Evolutionary conservation across 495 filamentous ascomycete genomes (phyloP), one percentile per base, ranked within the genome.

Genomic region (Aspergillus olivimuriae): DNA sequence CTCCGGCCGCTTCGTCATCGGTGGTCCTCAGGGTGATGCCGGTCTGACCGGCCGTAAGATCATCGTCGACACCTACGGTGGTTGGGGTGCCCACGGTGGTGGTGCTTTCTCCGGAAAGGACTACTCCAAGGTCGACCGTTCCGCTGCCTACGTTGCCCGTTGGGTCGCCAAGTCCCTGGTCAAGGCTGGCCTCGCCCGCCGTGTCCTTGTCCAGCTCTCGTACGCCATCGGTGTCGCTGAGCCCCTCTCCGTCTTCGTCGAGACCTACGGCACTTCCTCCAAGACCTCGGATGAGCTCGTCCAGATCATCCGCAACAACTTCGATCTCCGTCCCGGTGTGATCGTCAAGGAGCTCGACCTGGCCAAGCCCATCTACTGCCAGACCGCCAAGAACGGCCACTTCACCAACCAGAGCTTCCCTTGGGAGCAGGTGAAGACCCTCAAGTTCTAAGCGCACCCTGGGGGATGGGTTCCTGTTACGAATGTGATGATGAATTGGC

Each of bases 21-120:
- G 92, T 74, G 92, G 92, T 58, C 92, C 92, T 48, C 92, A 98
- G 77, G 92, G 92, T 80, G 92, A 98, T 61, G 92, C 92, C 59
- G 92, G 92, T 80, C 80, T 98, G 41, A 98, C 92, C 51, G 92
- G 92, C 68, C 90, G 92, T 66, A 98, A 98, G 81, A 98, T 98
- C 80, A 98, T 98, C 60, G 92, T 98, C 65, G 92, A 98, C 73
- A 97, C 92, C 70, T 98, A 98, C 76, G 92, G 92, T 75, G 92
- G 92, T 58, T 98, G 92, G 92, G 92, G 92, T 74, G 92, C 92
- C 55, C 92, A 98, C 77, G 92, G 92, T 79, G 92, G 92, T 75
- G 92, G 92, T 80, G 92, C 92, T 68, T 98, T 98, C 85, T 97
- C 92, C 61, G 92, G 92, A 63, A 98, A 98, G 82, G 92, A 98